Base-by-base conservation (phyloP, 2,329 filamentous ascomycete genomes). In the Fusarium keratoplasticum region DNA sequence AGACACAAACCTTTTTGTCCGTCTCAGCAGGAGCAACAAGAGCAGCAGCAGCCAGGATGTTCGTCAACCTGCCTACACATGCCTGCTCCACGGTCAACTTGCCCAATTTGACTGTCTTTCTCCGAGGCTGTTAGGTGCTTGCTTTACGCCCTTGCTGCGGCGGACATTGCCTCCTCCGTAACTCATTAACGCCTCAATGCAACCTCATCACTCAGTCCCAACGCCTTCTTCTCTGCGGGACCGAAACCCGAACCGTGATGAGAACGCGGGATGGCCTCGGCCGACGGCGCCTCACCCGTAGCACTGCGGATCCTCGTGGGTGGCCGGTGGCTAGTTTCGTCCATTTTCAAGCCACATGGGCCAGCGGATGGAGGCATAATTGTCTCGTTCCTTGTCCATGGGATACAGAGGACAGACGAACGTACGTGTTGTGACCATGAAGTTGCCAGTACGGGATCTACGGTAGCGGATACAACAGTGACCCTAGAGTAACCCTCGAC, bases 341-440 rank as follows among this genome's bases (percentile, higher is more conserved):
- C 69, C 69, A 50, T 47, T 14, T 44, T 47, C 66, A 71, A 73
- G 74, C 74, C 74, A 76, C 66, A 65, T 68, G 40, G 71, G 54
- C 64, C 55, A 57, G 36, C 62, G 61, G 62, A 50, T 35, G 47
- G 42, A 66, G 47, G 18, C 27, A 40, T 67, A 13, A 25, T 50
- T 47, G 52, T 62, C 59, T 61, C 47, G 52, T 60, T n/a, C 59
- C 20, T 38, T 44, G 50, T 38, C 25, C 22, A 60, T 42, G 38
- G 55, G 61, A 55, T 25, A 69, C 20, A 47, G 42, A 22, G 35
- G 58, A 31, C 42, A 52, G 35, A 57, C 29, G 58, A 61, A 61
- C 61, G 35, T 36, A 14, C 55, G 36, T 38, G 67, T 62, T 65
- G 64, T 67, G 52, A 60, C 58, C 42, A 38, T 47, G 18, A 14